Base-by-base conservation (phyloP, 2,329 filamentous ascomycete species). In the Escovopsis sp. region DNA sequence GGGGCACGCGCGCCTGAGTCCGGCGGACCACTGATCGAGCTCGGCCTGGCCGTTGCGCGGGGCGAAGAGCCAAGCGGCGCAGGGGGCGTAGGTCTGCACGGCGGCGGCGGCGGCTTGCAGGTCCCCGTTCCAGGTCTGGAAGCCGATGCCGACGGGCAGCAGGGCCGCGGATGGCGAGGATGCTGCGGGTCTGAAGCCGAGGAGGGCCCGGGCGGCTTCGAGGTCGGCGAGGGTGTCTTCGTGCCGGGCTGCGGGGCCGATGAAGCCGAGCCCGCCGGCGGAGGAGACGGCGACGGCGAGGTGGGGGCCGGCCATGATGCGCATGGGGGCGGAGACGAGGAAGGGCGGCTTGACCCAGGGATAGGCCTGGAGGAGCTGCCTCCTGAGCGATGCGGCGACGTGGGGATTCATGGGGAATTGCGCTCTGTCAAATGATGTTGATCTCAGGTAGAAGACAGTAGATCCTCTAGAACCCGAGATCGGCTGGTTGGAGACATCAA, bases 291-390 rank as follows among this genome's bases (percentile, higher is more conserved):
- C 70, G 29, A 76, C 61, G 3, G 79, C 76, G 3, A 85, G 67
- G 1, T 60, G 49, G 53, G 67, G 46, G 55, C 70, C 52, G 57
- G 67, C 50, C 68, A 84, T 74, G 31, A 76, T 65, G 37, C 78
- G 72, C 81, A 87, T 85, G 0, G 82, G 82, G 1, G 79, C 81
- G 32, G 67, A 65, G 37, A 70, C 64, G 27, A 86, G 66, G 15
- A 83, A 50, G 0, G 58, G 55, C 3, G 52, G 32, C n/a, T 79
- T 52, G 8, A 48, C 39, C 57, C 57, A 60, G 35, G 54, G 53
- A 40, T 48, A 52, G 2, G 39, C 27, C 39, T 45, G 43, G 8
- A 45, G 44, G 7, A 53, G 42, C 9, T 39, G 30, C 32, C 36
- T 33, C 33, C 40, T 41, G 13, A 39, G 15, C 3, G 20, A 20